phyloP scores from a whole-genome alignment of 805 yeast species.

The Candida vartiovaarae region DNA sequence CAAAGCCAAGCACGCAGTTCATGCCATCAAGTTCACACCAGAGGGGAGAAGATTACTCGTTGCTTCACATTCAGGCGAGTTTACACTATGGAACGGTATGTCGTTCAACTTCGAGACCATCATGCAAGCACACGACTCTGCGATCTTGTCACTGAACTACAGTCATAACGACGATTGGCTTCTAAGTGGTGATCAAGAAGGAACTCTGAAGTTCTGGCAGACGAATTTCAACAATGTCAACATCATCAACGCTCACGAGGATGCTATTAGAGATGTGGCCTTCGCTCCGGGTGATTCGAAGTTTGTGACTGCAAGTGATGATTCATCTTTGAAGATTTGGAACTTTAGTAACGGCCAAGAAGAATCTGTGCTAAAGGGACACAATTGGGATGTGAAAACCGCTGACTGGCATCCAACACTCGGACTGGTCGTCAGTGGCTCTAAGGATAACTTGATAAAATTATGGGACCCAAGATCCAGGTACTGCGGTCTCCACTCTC shows the following conservation, averaged over 20 bases:
- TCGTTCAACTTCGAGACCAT: constrained; percentile 93
- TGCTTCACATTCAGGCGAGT: constrained; percentile 90
- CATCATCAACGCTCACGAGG: constrained; percentile 67
- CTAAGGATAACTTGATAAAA: constrained; percentile 89
- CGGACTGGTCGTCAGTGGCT: constrained; percentile 86
- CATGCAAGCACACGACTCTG: constrained; percentile 97
- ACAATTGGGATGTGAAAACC: constrained; percentile 97
- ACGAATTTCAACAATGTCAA: constrained; percentile 96
- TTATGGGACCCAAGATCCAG: constrained; percentile 94
- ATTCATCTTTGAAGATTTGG: constrained; percentile 86
- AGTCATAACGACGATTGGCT: constrained; percentile 93
- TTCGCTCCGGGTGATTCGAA: constrained; percentile 88
- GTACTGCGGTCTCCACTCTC: constrained; percentile 66
- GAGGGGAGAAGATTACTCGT: constrained; percentile 88
- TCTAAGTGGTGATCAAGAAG: constrained; percentile 89
- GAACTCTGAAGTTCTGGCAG: constrained; percentile 92
- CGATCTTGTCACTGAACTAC: constrained; percentile 72
- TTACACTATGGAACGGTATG: constrained; percentile 94
- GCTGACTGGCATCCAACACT: constrained; percentile 94
- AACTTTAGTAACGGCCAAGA: constrained; percentile 83
- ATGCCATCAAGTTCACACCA: constrained; percentile 93
- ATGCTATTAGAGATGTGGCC: constrained; percentile 78
- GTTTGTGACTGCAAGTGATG: constrained; percentile 93
- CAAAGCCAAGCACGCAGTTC: constrained; percentile 86
- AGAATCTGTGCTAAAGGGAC: constrained; percentile 78